Evolutionary conservation across 768 basidiomycete species (phyloP).

Genomic region (Hebeloma cylindrosporum): DNA sequence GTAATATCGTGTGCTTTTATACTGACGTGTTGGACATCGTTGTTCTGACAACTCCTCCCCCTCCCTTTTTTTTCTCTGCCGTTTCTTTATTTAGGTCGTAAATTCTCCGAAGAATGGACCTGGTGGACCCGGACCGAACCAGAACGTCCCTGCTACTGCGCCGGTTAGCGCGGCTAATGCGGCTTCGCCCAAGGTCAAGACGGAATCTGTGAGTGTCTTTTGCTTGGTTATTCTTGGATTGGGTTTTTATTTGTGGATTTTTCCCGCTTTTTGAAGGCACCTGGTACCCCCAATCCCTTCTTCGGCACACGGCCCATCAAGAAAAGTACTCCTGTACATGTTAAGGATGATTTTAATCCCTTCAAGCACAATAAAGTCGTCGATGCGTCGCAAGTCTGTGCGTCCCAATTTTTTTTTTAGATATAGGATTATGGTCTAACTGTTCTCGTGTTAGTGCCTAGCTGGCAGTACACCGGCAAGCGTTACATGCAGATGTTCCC

Average conservation of each 20-base stretch:
- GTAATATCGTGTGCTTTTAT: slow-evolving; percentile 38
- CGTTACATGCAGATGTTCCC: slow-evolving; percentile 81
- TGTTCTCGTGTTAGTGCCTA: slow-evolving; percentile 44
- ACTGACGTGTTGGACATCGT: slow-evolving; percentile 20
- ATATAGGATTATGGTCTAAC: slow-evolving; percentile 1
- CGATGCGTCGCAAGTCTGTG: slow-evolving; percentile 73
- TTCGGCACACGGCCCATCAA: slow-evolving; percentile 80
- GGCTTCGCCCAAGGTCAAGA: slow-evolving; percentile 63
- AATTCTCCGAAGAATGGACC: slow-evolving; percentile 44
- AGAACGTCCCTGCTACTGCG: slow-evolving; percentile 8
- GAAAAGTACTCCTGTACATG: slow-evolving; percentile 72
- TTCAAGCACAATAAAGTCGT: slow-evolving; percentile 86
- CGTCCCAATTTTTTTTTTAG: slow-evolving; percentile 30
- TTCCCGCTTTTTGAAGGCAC: slow-evolving; percentile 29
- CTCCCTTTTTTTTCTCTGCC: slow-evolving; percentile 21
- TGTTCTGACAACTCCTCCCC: slow-evolving; percentile 22
- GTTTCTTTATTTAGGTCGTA: slow-evolving; percentile 38
- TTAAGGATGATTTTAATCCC: slow-evolving; percentile 97
- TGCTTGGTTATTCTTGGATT: background rate
- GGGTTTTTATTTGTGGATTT: background rate
- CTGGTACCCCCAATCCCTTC: slow-evolving; percentile 77
- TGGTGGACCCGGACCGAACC: too few relatives aligned
- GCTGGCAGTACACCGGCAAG: slow-evolving; percentile 91
- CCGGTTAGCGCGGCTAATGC: slow-evolving; percentile 35
- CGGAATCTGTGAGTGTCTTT: slow-evolving; percentile 46